phyloP scores from a whole-genome alignment of 1,284 basidiomycete species.

The Melampsora larici-populina region DNA sequence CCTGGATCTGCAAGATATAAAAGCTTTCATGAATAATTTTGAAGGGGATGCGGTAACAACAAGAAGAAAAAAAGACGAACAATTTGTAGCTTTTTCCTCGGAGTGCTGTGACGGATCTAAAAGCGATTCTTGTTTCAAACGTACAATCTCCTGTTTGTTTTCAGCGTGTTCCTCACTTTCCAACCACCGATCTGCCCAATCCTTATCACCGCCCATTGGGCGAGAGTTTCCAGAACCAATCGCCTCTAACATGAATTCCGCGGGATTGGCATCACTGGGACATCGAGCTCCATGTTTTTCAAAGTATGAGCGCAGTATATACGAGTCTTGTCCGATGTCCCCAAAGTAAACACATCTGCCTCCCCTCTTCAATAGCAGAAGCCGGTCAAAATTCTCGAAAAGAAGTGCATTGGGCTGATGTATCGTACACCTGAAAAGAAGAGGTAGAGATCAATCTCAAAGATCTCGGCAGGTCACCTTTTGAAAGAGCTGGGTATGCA shows the following conservation, averaged over 20 bases:
- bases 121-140: conserved; percentile 44
- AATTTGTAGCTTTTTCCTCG: conserved; percentile 44
- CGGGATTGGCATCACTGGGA: conserved; percentile 58
- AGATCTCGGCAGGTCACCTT: conserved; percentile 60
- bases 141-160: conserved; percentile 55
- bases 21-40: conserved; percentile 28
- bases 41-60: neutral
- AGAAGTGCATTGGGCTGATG: conserved; percentile 69
- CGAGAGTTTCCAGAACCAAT: conserved; percentile 71
- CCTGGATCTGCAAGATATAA: conserved; percentile 40
- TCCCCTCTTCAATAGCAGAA: conserved; percentile 58
- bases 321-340: conserved; percentile 59
- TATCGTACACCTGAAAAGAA: conserved; percentile 55
- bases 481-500: neutral
- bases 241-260: conserved; percentile 57
- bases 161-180: conserved; percentile 53
- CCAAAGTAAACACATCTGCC: conserved; percentile 62
- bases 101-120: conserved; percentile 41
- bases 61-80: conserved; percentile 18
- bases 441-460: conserved; percentile 42
- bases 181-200: conserved; percentile 74
- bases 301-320: conserved; percentile 60
- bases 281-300: conserved; percentile 59
- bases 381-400: conserved; percentile 65
- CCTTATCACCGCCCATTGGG: conserved; percentile 62